phyloP scores from a whole-genome alignment of 345 rosid species.

The Eucalyptus sp. region DNA sequence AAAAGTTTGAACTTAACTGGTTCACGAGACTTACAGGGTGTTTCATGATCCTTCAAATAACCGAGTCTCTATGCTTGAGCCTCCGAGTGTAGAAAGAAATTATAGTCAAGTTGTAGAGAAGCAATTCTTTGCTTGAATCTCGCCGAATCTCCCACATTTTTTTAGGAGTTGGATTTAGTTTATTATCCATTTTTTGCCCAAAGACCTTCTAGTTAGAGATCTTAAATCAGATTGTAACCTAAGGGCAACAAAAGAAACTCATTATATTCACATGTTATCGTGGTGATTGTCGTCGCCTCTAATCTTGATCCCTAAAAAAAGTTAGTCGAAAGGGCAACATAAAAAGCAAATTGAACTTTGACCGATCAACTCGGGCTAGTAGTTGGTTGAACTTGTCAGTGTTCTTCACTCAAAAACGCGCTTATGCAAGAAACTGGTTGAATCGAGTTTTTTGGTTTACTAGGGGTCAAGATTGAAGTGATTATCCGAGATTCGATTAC shows the following conservation, averaged over 20 bases:
- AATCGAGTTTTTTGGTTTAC: neutral
- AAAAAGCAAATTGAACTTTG: neutral
- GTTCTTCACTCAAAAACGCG: neutral
- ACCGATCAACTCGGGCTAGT: neutral
- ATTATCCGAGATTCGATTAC: neutral
- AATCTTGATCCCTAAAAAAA: neutral
- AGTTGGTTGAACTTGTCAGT: neutral
- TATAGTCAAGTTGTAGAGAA: neutral
- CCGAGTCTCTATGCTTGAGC: fast-evolving
- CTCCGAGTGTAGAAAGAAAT: neutral
- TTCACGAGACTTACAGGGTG: neutral
- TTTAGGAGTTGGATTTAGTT: neutral
- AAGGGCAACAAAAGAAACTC: neutral
- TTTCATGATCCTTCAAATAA: neutral
- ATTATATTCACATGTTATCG: neutral
- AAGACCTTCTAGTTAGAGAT: neutral
- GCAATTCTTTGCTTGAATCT: neutral
- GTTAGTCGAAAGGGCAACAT: neutral
- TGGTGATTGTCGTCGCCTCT: neutral
- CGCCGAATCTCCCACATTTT: neutral
- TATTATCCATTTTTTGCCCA: neutral
- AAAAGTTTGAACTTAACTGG: fast-evolving
- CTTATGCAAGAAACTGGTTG: neutral
- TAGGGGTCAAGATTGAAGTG: neutral
- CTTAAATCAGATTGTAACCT: neutral